These are phyloP conservation scores for Debaryomyces subglobosus DNA, from an alignment of 1,139 yeast genomes.

Conservation along the genomic window DNA sequence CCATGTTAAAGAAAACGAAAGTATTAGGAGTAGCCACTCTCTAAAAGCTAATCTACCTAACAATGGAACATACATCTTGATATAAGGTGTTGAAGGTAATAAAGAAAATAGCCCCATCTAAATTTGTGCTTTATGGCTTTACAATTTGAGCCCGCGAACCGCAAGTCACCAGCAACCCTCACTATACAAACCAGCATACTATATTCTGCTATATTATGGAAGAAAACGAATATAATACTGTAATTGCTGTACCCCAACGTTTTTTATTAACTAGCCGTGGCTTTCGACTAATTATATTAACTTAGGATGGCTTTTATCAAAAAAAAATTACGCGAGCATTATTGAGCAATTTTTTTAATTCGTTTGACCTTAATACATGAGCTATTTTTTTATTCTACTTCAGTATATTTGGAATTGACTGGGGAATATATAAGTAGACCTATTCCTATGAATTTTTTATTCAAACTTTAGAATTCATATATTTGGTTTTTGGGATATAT, in stretches of 20 bases:
- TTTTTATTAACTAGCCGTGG: not conserved
- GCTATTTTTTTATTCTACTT: slow-evolving; percentile 1
- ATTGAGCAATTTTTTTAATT: not conserved
- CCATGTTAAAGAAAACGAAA: slow-evolving; percentile 46
- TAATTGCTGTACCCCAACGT: not conserved
- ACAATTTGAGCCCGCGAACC: slow-evolving; percentile 3
- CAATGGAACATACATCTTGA: slow-evolving; percentile 40
- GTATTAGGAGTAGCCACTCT: slow-evolving; percentile 42
- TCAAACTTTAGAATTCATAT: not conserved
- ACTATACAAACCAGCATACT: not conserved
- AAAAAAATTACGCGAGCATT: not conserved
- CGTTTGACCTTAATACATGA: not conserved
- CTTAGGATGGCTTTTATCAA: not conserved
- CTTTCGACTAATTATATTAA: not conserved
- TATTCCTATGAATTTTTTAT: not conserved
- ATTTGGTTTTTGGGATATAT: not conserved
- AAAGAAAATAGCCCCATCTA: not conserved
- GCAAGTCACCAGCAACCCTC: not conserved
- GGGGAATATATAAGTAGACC: not conserved
- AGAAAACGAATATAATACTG: no score
- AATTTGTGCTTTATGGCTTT: slow-evolving; percentile 1
- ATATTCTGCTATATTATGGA: no score
- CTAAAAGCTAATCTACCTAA: slow-evolving; percentile 35
- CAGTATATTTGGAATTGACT: not conserved
- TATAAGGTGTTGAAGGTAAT: not conserved